Percentiles rank a stretch among this genome's conserved stretches.
These are phyloP conservation scores for Zygotorulaspora florentina DNA, from an alignment of 805 yeast species.

Conservation along the genomic window DNA sequence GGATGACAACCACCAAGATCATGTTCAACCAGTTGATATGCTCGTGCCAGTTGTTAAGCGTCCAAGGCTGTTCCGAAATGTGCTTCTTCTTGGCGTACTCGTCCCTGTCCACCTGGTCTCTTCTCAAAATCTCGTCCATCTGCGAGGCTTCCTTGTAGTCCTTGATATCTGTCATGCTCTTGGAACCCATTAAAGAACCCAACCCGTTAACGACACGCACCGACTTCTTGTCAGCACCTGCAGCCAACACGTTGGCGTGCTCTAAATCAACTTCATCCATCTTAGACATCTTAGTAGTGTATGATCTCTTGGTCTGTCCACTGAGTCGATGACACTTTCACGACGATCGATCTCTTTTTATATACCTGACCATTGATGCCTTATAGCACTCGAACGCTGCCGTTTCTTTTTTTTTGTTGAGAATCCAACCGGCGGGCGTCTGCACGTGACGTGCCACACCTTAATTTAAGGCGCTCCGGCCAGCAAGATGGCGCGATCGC, in stretches of 20 bases:
- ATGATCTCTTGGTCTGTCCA: not conserved
- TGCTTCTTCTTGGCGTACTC: conserved; percentile 44
- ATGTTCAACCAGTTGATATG: conserved; percentile 79
- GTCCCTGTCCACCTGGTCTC: conserved; percentile 40
- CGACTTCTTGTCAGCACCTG: conserved; percentile 69
- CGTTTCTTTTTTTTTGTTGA: conserved; percentile 12
- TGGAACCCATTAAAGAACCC: conserved; percentile 78
- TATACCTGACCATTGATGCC: not conserved
- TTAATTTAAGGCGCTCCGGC: not conserved
- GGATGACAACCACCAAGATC: conserved; percentile 58
- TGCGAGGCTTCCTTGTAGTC: conserved; percentile 39
- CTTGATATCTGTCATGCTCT: conserved; percentile 55
- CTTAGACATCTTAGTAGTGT: conserved; percentile 4
- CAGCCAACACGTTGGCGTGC: conserved; percentile 72
- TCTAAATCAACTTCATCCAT: conserved; percentile 51
- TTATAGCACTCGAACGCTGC: not conserved
- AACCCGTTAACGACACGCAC: conserved; percentile 78
- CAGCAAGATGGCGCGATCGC: not conserved
- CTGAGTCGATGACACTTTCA: not conserved
- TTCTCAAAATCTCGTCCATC: conserved; percentile 43
- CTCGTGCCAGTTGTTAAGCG: conserved; percentile 61
- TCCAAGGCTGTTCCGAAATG: conserved; percentile 78
- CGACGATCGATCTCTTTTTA: not conserved
- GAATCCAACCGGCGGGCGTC: conserved; percentile 1
- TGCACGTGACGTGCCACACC: not conserved